Evolutionary conservation across 345 rosid species (phyloP), one percentile per base, ranked within the genome.

Genomic region (Euphorbia tirucalli): DNA sequence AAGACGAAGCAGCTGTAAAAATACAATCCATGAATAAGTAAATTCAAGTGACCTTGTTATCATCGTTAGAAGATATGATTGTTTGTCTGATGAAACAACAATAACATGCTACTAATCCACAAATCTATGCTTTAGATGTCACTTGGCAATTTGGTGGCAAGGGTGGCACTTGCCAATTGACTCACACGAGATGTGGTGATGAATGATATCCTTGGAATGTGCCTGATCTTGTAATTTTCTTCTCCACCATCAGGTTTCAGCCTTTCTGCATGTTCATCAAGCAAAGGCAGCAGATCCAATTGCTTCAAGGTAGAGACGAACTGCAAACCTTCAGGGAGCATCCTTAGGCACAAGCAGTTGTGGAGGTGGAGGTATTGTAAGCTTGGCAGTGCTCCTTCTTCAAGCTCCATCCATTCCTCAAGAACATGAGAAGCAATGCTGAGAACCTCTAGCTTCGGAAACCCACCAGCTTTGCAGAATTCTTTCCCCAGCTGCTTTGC

Each of bases 281-380:
- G 80, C 75, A 84, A 71, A 55, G 85, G 80, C 70, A 79, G 37
- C 74, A 81, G 41, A 50, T 69, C 52, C 66, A 79, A 41, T 39
- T 72, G 72, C 72, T 70, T 72, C 72, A 81, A 39, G 58, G 82
- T 77, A 32, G 82, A 75, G 58, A 84, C 66, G 41, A 75, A 75
- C 73, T 84, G 85, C 73, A 84, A 64, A 31, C 82, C 85, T 65
- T 84, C 87, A 13, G 83, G 82, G 49, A 79, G 83, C 80, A 75
- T 79, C 74, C 73, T 75, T 55, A 75, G 72, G 15, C 46, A 7
- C 58, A 19, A 61, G 70, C 85, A 84, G 68, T 71, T 72, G 44
- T 75, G 87, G 30, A 79, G 25, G 52, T 66, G 77, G 70, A 84
- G 83, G 41, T 60, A 70, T 24, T 67, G 63, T 68, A 84, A 72